Evolutionary conservation across 1,284 basidiomycete species (phyloP), one percentile per base, ranked within the genome.

Genomic region (Ceratobasidium sp.): DNA sequence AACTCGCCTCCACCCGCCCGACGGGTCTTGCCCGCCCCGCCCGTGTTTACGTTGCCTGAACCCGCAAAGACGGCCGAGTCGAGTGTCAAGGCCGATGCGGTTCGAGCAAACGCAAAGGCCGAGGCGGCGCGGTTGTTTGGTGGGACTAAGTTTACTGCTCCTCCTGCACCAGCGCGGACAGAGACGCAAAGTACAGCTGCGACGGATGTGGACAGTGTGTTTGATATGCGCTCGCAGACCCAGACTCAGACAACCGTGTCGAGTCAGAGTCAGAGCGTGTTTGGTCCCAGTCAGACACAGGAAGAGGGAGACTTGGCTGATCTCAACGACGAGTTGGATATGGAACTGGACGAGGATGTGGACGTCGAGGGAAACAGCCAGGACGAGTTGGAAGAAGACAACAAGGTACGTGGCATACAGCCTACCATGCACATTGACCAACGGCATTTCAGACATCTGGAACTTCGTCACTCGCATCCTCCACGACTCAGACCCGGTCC

Each of bases 401-500:
- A 34, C 29, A 56, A 58, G 15, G 35, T 38, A 29, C 31, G 31
- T 50, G n/a, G 4, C 58, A n/a, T 17, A 38, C 27, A 27, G 25
- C 53, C 10, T 32, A 56, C n/a, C 42, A 13, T 13, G 42, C 13
- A 43, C n/a, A n/a, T 22, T 27, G 17, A 17, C 10, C 52, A 10
- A 10, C 17, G 34, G 12, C 27, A 6, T 31, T 32, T 55, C 62
- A 53, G 68, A 56, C 38, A 35, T 56, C 45, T 40, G 52, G 32
- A 31, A 32, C 40, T 57, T 55, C 62, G 25, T 69, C 60, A 15
- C 70, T 25, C 27, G 56, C 45, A 31, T 69, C 47, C 13, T 72
- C 58, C 42, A 65, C 53, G 20, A 55, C 70, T 22, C 68, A 69
- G 15, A 69, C 68, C 29, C 60, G 70, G 7, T 58, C 56, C 27